phyloP scores from a whole-genome alignment of 345 rosid genomes.

The Diplotaxis tenuifolia region DNA sequence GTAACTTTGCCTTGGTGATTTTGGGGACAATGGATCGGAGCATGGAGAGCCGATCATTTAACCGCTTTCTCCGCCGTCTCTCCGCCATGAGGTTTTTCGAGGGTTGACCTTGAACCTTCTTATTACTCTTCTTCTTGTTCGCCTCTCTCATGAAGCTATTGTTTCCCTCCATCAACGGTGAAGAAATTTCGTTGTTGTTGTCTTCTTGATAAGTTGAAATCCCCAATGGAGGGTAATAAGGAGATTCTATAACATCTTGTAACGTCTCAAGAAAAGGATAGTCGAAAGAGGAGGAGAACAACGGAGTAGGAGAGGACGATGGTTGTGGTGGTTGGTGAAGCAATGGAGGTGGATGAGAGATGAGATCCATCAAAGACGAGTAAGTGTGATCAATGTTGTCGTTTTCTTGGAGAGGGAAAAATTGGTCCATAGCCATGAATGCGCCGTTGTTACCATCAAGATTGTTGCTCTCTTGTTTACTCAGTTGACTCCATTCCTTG shows the following conservation, averaged over 20 bases:
- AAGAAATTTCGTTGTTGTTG: neutral
- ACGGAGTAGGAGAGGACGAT: conserved; percentile 27
- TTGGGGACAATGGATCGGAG: conserved; percentile 91
- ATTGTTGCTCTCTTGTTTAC: conserved; percentile 14
- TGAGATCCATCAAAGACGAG: conserved; percentile 37
- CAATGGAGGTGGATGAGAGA: conserved; percentile 37
- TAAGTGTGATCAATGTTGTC: conserved; percentile 5
- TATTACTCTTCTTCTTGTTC: conserved; percentile 43
- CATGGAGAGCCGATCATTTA: conserved; percentile 82
- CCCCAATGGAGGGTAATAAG: conserved; percentile 33
- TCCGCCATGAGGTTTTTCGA: conserved; percentile 91
- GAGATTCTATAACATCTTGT: conserved; percentile 30
- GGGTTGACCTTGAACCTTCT: conserved; percentile 76
- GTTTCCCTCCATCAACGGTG: conserved; percentile 47
- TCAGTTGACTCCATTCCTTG: neutral
- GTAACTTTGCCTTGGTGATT: conserved; percentile 72
- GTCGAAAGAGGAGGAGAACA: conserved; percentile 36
- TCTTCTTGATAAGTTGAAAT: conserved; percentile 25
- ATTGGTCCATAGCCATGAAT: conserved; percentile 16
- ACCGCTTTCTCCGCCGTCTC: conserved; percentile 76
- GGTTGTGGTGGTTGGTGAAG: conserved; percentile 42
- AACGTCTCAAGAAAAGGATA: conserved; percentile 43
- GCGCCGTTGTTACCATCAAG: neutral
- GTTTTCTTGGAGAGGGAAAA: conserved; percentile 29
- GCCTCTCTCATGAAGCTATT: conserved; percentile 28